These are phyloP conservation scores for Tremellales sp. DNA, from an alignment of 1,284 basidiomycete species.

Conservation along the genomic window DNA sequence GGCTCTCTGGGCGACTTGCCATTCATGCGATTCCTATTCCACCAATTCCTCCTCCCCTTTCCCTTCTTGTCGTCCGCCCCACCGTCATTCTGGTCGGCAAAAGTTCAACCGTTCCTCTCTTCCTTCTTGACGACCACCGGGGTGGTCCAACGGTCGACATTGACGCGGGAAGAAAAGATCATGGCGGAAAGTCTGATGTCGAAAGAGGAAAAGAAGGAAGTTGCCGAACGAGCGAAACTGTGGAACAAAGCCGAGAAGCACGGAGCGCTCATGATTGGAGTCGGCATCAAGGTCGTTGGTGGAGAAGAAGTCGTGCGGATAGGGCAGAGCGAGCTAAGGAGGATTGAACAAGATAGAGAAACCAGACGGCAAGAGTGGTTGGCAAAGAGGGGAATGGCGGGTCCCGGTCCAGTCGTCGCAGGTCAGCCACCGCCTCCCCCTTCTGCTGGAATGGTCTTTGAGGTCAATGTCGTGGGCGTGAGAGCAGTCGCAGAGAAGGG, in stretches of 20 bases:
- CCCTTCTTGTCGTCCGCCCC: conserved; percentile 85
- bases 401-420: neutral
- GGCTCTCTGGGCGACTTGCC: conserved; percentile 61
- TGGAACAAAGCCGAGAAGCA: conserved; percentile 73
- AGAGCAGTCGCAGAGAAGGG: conserved; percentile 74
- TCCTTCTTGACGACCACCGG: conserved; percentile 67
- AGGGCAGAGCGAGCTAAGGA: conserved; percentile 70
- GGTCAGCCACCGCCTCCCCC: neutral
- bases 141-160: conserved; percentile 35
- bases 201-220: conserved; percentile 55
- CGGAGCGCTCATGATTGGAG: conserved; percentile 70
- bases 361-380: conserved; percentile 41
- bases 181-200: conserved; percentile 39
- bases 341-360: conserved; percentile 66
- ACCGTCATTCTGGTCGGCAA: conserved; percentile 81
- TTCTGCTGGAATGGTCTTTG: conserved; percentile 54
- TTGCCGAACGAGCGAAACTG: conserved; percentile 60
- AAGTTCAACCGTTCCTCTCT: conserved; percentile 85
- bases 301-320: conserved; percentile 83
- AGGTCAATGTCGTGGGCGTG: conserved; percentile 84
- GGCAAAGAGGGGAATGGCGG: conserved; percentile 49
- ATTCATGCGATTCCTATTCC: conserved; percentile 80
- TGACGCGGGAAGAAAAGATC: conserved; percentile 29
- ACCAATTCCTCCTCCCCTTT: conserved; percentile 85
- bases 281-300: conserved; percentile 74